Percentiles rank a stretch among this genome's conserved stretches.
Evolutionary conservation across 176 grass and related monocot genomes (phyloP).

Genomic region (Juncus effusus): DNA sequence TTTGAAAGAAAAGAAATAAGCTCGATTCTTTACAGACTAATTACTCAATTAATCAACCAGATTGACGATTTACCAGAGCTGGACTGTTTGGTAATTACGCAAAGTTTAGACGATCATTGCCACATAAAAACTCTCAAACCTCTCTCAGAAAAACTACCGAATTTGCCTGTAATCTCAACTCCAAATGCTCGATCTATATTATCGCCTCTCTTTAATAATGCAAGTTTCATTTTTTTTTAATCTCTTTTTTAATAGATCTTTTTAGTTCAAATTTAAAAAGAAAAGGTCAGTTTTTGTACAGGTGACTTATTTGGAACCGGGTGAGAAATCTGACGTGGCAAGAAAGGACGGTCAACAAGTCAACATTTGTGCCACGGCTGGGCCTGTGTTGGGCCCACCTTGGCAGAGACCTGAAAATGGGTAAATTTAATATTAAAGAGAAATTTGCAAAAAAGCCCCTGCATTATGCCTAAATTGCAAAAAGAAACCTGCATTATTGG

Average conservation of each 20-base stretch:
- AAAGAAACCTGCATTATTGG: no score
- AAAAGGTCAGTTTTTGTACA: slow-evolving; percentile 12
- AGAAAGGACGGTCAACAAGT: slow-evolving; percentile 27
- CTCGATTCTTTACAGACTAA: neutral
- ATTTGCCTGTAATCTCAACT: slow-evolving; percentile 66
- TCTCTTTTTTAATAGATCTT: slow-evolving; percentile 16
- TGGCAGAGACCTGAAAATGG: slow-evolving; percentile 96
- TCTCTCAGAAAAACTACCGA: slow-evolving; percentile 40
- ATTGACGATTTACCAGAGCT: slow-evolving; percentile 37
- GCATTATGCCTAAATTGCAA: no score
- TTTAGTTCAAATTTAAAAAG: slow-evolving; percentile 2
- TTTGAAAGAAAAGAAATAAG: no score
- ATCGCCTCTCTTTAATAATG: slow-evolving; percentile 42
- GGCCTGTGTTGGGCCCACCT: slow-evolving; percentile 70
- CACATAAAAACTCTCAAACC: slow-evolving; percentile 59
- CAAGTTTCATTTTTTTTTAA: slow-evolving; percentile 5
- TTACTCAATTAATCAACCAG: slow-evolving; percentile 10
- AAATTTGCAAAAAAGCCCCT: no score
- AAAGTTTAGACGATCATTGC: slow-evolving; percentile 97
- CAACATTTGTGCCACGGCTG: slow-evolving; percentile 57
- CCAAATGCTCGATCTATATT: slow-evolving; percentile 67
- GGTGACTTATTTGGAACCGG: slow-evolving; percentile 80
- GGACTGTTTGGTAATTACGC: slow-evolving; percentile 80
- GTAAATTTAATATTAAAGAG: slow-evolving; percentile 23
- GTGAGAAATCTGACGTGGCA: slow-evolving; percentile 42